Evolutionary conservation across 2,329 filamentous ascomycete species (phyloP).

Genomic region (Aureobasidium sp.): DNA sequence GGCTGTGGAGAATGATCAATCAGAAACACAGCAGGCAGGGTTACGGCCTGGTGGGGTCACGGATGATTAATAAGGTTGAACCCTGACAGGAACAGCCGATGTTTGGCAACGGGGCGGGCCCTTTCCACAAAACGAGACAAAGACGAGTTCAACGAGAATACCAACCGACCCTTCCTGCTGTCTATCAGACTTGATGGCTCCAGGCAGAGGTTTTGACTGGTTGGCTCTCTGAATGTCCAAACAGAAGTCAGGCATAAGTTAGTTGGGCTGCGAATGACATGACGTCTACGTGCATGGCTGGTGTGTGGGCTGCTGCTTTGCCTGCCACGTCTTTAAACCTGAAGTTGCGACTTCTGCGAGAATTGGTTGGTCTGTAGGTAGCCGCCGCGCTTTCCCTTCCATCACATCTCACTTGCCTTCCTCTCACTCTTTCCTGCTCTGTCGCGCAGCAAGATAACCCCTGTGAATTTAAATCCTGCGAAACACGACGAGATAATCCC

Average conservation of each 20-base stretch:
- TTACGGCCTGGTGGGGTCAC: background rate
- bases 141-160: slow-evolving; percentile 5
- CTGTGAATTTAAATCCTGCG: background rate
- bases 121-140: background rate
- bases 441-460: background rate
- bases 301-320: background rate
- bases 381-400: background rate
- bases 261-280: background rate
- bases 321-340: slow-evolving; percentile 5
- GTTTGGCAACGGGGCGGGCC: slow-evolving; percentile 7
- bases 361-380: background rate
- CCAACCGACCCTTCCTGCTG: background rate
- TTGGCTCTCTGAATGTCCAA: background rate
- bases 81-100: slow-evolving; percentile 14
- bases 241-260: background rate
- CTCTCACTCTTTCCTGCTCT: background rate
- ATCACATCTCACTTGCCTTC: background rate
- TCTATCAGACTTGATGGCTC: background rate
- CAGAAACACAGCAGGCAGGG: background rate
- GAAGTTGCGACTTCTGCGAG: background rate
- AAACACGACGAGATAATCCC: background rate
- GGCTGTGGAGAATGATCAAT: background rate
- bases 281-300: background rate
- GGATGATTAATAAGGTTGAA: background rate
- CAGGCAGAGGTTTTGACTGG: background rate